Evolutionary conservation across 805 yeast genomes (phyloP).

Genomic region (Ogataea allantospora): DNA sequence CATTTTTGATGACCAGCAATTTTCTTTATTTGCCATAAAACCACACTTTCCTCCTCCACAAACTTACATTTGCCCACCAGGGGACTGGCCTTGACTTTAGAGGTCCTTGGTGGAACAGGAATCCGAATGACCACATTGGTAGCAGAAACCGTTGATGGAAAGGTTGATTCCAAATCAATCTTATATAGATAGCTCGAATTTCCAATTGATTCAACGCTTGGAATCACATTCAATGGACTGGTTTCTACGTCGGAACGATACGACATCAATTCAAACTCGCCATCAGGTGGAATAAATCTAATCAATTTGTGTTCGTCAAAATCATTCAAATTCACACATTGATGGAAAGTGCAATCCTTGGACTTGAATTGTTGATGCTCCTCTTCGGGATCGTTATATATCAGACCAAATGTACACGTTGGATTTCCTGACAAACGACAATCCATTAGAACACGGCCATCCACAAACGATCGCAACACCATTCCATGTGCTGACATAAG

Average conservation of each 20-base stretch:
- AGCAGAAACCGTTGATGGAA: conserved; percentile 57
- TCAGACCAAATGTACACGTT: conserved; percentile 74
- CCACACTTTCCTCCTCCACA: conserved; percentile 59
- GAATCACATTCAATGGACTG: conserved; percentile 67
- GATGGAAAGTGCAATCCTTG: conserved; percentile 83
- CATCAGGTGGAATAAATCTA: conserved; percentile 84
- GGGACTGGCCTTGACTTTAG: conserved; percentile 41
- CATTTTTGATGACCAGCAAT: conserved; percentile 66
- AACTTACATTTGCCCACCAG: conserved; percentile 69
- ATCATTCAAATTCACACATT: conserved; percentile 72
- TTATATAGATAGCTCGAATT: conserved; percentile 49
- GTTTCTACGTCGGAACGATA: conserved; percentile 62
- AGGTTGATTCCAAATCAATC: conserved; percentile 61
- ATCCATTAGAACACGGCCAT: conserved; percentile 70
- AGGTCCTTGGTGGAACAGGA: conserved; percentile 66
- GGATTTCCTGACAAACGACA: conserved; percentile 82
- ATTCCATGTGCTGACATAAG: conserved; percentile 65
- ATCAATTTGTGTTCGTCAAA: conserved; percentile 66
- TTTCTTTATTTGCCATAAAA: conserved; percentile 71
- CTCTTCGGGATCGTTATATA: conserved; percentile 26
- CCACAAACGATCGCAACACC: conserved; percentile 66
- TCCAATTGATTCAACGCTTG: conserved; percentile 48
- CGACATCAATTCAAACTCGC: conserved; percentile 77
- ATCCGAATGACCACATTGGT: conserved; percentile 60
- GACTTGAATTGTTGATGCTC: conserved; percentile 28